phyloP scores from a whole-genome alignment of 768 basidiomycete species.

The Collybia sordida region DNA sequence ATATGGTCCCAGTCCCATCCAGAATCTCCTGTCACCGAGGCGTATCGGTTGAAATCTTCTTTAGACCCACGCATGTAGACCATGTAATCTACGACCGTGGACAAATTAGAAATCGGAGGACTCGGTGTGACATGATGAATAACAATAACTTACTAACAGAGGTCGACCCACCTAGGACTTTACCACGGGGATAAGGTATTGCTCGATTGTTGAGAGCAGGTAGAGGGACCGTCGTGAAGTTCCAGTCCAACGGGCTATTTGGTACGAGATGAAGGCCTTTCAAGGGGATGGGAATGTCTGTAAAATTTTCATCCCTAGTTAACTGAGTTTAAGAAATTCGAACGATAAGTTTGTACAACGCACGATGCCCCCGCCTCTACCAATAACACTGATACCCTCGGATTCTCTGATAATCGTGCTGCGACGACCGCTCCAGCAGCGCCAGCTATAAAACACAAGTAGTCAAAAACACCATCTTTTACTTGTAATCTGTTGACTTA shows the following conservation, averaged over 20 bases:
- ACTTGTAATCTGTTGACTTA: not conserved
- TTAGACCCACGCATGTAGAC: conserved; percentile 28
- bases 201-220: conserved; percentile 21
- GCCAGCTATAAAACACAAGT: conserved; percentile 7
- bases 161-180: conserved; percentile 29
- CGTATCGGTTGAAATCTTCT: conserved; percentile 26
- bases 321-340: not conserved
- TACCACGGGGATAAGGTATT: conserved; percentile 24
- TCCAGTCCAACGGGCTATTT: conserved; percentile 28
- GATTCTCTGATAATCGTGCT: conserved; percentile 27
- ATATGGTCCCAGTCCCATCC: conserved; percentile 32
- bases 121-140: not conserved
- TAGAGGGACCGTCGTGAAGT: conserved; percentile 31
- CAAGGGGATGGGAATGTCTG: conserved; percentile 18
- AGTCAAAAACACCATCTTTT: not conserved
- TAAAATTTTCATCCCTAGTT: conserved; percentile 17
- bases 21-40: conserved; percentile 21
- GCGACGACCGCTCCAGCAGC: conserved; percentile 27
- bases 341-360: not conserved
- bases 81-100: conserved; percentile 22
- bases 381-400: conserved; percentile 22
- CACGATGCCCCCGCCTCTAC: conserved; percentile 31
- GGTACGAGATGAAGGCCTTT: conserved; percentile 6
- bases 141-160: conserved; percentile 24
- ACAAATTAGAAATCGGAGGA: not conserved